Evolutionary conservation across 805 yeast genomes (phyloP).

Genomic region (Scheffersomyces amazonensis): DNA sequence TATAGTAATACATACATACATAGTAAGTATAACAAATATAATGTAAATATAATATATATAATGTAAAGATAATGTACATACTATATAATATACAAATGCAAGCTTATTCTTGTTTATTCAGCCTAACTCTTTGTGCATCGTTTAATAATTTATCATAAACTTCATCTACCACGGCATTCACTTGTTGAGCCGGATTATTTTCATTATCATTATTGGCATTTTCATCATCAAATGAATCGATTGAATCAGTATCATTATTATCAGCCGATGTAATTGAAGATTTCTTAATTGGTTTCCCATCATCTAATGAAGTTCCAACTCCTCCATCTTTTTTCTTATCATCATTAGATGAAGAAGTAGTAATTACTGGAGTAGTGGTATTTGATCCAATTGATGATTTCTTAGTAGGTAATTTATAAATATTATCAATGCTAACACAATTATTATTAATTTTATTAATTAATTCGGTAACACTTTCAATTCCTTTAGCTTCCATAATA

Average conservation of each 20-base stretch:
- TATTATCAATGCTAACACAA: slow-evolving; percentile 47
- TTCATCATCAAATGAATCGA: slow-evolving; percentile 23
- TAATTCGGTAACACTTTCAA: slow-evolving; percentile 64
- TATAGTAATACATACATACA: too few species aligned
- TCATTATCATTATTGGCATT: slow-evolving; percentile 6
- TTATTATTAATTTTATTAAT: slow-evolving; percentile 63
- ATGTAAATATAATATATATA: too few species aligned
- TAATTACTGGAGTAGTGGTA: neutral
- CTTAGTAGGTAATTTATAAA: slow-evolving; percentile 33
- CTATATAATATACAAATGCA: too few species aligned
- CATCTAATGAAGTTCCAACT: neutral
- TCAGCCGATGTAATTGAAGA: neutral
- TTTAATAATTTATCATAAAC: slow-evolving; percentile 70
- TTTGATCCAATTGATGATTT: neutral
- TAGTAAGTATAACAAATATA: too few species aligned
- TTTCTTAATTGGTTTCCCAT: neutral
- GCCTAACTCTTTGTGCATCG: slow-evolving; percentile 63
- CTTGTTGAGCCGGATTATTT: slow-evolving; percentile 5
- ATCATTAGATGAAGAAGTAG: neutral
- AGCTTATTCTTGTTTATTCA: slow-evolving; percentile 34
- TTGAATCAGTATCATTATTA: slow-evolving; percentile 13
- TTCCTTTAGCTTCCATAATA: slow-evolving; percentile 73
- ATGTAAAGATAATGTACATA: too few species aligned
- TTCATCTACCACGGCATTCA: slow-evolving; percentile 57
- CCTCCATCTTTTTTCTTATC: neutral